Base-by-base conservation (phyloP, 192 early-diverging fungal genomes). In the Backusella morwellensis region DNA sequence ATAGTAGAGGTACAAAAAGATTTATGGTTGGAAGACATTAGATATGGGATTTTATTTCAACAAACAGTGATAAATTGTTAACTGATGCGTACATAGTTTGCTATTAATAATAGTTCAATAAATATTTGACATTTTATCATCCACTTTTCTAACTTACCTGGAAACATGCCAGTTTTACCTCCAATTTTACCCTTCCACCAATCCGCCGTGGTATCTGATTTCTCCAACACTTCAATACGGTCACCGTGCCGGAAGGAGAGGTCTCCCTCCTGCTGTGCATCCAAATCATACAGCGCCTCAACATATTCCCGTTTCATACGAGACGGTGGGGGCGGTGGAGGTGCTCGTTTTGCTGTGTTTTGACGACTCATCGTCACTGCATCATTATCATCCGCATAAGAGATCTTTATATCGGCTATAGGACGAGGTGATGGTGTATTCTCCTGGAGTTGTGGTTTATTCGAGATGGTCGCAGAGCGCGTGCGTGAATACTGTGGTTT, bases 101-200 rank as follows among this genome's bases (percentile, higher is more conserved):
- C 54, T 59, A 23, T 11, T 40, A 40, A 40, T 59, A 59, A 50
- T 44, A n/a, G 21, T 6, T n/a, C 14, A 44, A 14, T 63, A 63
- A 29, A 29, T 63, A 26, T 21, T 44, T 44, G 42, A 17, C 42
- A 44, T 14, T 32, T 40, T 17, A 44, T 44, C 15, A 44, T 44
- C 15, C 15, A 4, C 19, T 50, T 7, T 35, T 32, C 32, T 32
- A 32, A 32, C 2, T 86, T 91, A 77, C 91, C 91, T 75, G 92
- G 92, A 82, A 94, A 94, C 26, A 91, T 83, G 29, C 92, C 77
- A 26, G 47, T 72, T 26, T 66, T 34, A 32, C 63, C 32, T 82
- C 79, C 75, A 35, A 76, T 67, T 29, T 50, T 42, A 23, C 82
- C 82, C 38, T 81, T 83, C 82, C 82, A 83, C 82, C 82, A 83